Percentiles rank a stretch among this genome's conserved stretches.
These are phyloP conservation scores for Fomitopsis schrenkii DNA, from an alignment of 1,284 basidiomycete genomes.

Conservation along the genomic window DNA sequence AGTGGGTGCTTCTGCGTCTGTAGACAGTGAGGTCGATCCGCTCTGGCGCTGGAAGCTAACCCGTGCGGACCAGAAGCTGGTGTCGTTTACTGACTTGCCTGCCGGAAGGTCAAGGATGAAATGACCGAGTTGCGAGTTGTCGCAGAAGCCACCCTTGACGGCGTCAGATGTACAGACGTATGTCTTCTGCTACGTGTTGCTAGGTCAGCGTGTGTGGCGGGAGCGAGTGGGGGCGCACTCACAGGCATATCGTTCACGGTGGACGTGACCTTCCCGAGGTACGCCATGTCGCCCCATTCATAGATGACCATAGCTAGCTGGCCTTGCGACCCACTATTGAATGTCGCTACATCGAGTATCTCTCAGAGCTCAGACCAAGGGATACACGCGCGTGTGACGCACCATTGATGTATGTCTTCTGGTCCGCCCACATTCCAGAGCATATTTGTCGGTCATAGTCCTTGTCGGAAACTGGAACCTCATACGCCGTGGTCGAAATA, in stretches of 20 bases:
- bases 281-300: constrained; percentile 87
- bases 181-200: constrained; percentile 64
- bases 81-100: constrained; percentile 59
- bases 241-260: constrained; percentile 65
- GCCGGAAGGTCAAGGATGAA: constrained; percentile 80
- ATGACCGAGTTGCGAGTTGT: constrained; percentile 64
- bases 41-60: constrained; percentile 44
- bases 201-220: constrained; percentile 10
- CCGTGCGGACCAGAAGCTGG: constrained; percentile 77
- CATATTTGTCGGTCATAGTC: constrained; percentile 88
- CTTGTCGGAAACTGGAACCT: constrained; percentile 64
- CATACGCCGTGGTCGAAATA: constrained; percentile 42
- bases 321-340: constrained; percentile 78
- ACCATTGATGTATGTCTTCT: constrained; percentile 86
- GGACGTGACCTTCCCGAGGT: constrained; percentile 74
- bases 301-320: constrained; percentile 93
- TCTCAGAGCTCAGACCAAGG: constrained; percentile 10
- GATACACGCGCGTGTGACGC: constrained; percentile 19
- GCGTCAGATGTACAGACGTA: constrained; percentile 87
- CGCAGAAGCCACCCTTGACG: constrained; percentile 68
- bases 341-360: constrained; percentile 57
- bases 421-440: constrained; percentile 89
- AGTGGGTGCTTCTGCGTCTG: constrained; percentile 16
- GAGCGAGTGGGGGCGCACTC: constrained; percentile 29
- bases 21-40: constrained; percentile 7